phyloP scores from a whole-genome alignment of 495 filamentous ascomycete species.

The Daldinia bambusicola region DNA sequence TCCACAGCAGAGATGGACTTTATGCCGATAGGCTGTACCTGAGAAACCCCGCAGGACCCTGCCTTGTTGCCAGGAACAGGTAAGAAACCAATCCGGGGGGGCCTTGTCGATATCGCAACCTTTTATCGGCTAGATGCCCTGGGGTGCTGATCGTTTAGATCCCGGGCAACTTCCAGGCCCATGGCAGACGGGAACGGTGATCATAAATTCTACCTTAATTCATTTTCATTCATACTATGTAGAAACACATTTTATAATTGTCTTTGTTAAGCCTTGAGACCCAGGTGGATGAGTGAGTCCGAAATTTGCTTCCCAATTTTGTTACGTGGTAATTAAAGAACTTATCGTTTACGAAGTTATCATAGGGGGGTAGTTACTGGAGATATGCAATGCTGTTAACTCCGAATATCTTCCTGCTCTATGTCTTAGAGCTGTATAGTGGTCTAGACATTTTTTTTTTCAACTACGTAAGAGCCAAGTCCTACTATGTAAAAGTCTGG shows the following conservation, averaged over 20 bases:
- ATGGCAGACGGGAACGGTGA: constrained; percentile 44
- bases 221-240: too few relatives aligned
- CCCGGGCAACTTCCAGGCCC: constrained; percentile 33
- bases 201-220: constrained; percentile 35
- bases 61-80: constrained; percentile 25
- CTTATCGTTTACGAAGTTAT: too few relatives aligned
- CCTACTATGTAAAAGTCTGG: background rate
- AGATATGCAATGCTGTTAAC: background rate
- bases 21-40: constrained; percentile 30
- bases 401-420: background rate
- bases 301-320: background rate
- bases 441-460: background rate
- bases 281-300: background rate
- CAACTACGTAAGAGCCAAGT: background rate
- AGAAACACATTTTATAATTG: background rate
- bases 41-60: constrained; percentile 27
- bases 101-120: constrained; percentile 39
- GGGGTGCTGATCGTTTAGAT: constrained; percentile 41
- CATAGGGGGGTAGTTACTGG: too few relatives aligned
- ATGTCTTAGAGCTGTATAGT: background rate
- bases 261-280: background rate
- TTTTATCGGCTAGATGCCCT: constrained; percentile 43
- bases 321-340: background rate
- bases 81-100: constrained; percentile 8
- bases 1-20: constrained; percentile 29